A percentile compares a stretch with the other conserved stretches of the same genome.
phyloP scores from a whole-genome alignment of 805 yeast species.

The Starmera amethionina region DNA sequence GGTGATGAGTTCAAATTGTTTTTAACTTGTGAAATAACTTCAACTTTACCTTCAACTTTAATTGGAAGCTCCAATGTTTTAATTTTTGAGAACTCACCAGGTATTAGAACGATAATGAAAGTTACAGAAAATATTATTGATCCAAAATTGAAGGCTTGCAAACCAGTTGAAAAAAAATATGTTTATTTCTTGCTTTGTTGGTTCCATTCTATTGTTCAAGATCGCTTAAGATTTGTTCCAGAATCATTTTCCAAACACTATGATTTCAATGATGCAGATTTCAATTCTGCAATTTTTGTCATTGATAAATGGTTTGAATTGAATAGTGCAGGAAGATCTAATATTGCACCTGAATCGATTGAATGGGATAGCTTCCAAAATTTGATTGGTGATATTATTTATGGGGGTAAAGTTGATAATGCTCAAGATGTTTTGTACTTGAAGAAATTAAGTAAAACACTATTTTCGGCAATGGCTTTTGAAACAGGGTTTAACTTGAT shows the following conservation, averaged over 20 bases:
- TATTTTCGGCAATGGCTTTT: constrained; percentile 33
- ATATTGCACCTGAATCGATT: constrained; percentile 34
- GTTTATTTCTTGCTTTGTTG: constrained; percentile 51
- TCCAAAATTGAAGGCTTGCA: constrained; percentile 7
- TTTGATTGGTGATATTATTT: constrained; percentile 44
- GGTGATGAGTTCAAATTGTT: constrained; percentile 42
- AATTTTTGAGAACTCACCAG: constrained; percentile 53
- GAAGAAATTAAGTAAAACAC: constrained; percentile 20
- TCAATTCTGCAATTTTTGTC: constrained; percentile 36
- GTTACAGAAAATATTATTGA: constrained; percentile 24
- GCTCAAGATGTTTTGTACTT: constrained; percentile 30
- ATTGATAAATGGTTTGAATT: constrained; percentile 32
- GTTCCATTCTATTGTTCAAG: constrained; percentile 59
- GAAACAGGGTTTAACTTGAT: constrained; percentile 33
- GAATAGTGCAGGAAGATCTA: constrained; percentile 14
- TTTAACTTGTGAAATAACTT: constrained; percentile 48
- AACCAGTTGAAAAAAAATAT: constrained; percentile 35
- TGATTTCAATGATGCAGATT: constrained; percentile 71
- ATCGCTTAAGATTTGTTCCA: constrained; percentile 50
- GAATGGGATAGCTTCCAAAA: constrained; percentile 46
- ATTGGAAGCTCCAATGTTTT: constrained; percentile 45
- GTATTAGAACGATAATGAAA: constrained; percentile 38
- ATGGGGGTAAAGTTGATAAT: constrained; percentile 54
- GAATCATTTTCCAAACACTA: constrained; percentile 50
- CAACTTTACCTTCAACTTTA: constrained; percentile 43